Percentiles rank a stretch among this genome's conserved stretches.
These are phyloP conservation scores for Graphilbum fragrans DNA, from an alignment of 2,329 filamentous ascomycete species.

Conservation along the genomic window DNA sequence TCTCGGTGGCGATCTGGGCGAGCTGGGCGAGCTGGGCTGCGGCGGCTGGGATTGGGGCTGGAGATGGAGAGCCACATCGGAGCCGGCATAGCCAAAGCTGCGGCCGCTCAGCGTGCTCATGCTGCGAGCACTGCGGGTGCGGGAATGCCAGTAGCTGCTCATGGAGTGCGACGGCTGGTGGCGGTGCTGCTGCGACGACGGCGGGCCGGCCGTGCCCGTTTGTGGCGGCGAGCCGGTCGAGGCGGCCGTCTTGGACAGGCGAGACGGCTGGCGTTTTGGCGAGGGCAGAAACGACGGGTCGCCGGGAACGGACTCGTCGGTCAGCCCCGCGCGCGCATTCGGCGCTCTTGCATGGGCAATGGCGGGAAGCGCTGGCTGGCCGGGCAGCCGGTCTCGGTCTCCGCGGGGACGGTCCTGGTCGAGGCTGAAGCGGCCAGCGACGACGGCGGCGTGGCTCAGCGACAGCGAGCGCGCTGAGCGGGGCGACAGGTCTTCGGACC, in stretches of 20 bases:
- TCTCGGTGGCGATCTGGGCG: background rate
- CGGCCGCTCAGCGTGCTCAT: slow-evolving; percentile 30
- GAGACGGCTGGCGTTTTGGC: slow-evolving; percentile 39
- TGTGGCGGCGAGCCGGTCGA: background rate
- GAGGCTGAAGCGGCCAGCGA: slow-evolving; percentile 6
- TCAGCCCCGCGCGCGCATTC: slow-evolving; percentile 49
- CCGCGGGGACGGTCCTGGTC: slow-evolving; percentile 6
- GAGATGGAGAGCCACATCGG: slow-evolving; percentile 19
- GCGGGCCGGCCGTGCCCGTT: background rate
- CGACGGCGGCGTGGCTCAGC: slow-evolving; percentile 1
- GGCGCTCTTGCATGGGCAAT: slow-evolving; percentile 47
- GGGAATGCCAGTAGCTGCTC: slow-evolving; percentile 19
- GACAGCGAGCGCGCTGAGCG: slow-evolving; percentile 8
- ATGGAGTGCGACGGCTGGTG: background rate
- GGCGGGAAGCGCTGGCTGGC: slow-evolving; percentile 23
- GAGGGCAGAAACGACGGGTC: slow-evolving; percentile 45
- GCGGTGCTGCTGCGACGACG: background rate
- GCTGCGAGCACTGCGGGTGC: slow-evolving; percentile 34
- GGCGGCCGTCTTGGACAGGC: slow-evolving; percentile 34
- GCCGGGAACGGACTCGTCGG: slow-evolving; percentile 48
- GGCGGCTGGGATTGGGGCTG: slow-evolving; percentile 11
- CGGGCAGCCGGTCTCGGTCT: slow-evolving; percentile 12
- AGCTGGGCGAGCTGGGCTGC: slow-evolving; percentile 19
- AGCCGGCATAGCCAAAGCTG: slow-evolving; percentile 19
- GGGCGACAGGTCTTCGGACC: slow-evolving; percentile 16